Conservation (phyloP, 2,329 filamentous ascomycete genomes). For the Byssoonygena ceratinophila region DNA sequence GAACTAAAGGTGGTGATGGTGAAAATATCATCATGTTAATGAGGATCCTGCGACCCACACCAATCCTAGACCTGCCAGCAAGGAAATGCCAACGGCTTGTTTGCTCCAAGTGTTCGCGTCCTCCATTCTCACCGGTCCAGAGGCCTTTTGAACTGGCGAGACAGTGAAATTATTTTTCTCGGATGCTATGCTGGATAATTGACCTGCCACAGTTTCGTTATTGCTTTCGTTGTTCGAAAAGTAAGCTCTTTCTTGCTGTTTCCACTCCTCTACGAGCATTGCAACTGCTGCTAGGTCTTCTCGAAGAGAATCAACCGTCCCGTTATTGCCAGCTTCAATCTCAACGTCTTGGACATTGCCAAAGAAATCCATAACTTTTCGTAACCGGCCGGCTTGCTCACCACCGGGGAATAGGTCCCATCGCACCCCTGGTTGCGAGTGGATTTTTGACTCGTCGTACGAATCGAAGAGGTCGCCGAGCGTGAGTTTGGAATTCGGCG, state of each 20-base stretch:
- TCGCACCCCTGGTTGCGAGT: conserved; percentile 79
- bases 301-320: conserved; percentile 42
- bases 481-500: conserved; percentile 76
- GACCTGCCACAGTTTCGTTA: conserved; percentile 12
- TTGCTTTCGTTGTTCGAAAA: conserved; percentile 16
- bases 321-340: conserved; percentile 47
- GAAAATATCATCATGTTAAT: conserved; percentile 4
- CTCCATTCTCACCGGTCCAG: conserved; percentile 18
- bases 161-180: neutral
- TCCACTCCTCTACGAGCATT: conserved; percentile 46
- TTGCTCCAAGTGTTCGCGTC: conserved; percentile 21
- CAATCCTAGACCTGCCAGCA: conserved; percentile 22
- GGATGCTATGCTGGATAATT: neutral
- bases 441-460: conserved; percentile 89
- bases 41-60: conserved; percentile 22
- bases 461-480: conserved; percentile 92
- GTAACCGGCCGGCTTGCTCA: conserved; percentile 61
- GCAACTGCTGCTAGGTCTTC: conserved; percentile 70
- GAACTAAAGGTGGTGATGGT: neutral
- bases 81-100: conserved; percentile 20
- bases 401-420: conserved; percentile 93
- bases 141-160: conserved; percentile 6
- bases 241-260: conserved; percentile 29
- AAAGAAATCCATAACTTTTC: conserved; percentile 91
- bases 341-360: conserved; percentile 97